Evolutionary conservation across 108 stramenopile genomes (phyloP).

Genomic region (Skeletonema marinoi): DNA sequence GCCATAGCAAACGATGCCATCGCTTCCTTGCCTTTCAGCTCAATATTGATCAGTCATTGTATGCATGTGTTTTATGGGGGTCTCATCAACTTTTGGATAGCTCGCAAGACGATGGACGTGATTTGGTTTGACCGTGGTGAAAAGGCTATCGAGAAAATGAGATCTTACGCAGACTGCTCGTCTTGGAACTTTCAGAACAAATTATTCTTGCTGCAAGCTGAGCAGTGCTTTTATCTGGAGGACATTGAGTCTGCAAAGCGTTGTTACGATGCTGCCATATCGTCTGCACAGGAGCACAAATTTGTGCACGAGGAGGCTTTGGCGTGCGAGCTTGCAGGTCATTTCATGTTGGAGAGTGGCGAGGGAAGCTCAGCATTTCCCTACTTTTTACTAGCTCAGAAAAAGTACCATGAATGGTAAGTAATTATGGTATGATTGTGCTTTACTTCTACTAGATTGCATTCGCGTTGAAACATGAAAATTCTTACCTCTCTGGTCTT

Average conservation of each 20-base stretch:
- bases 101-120: slow-evolving; percentile 7
- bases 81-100: slow-evolving; percentile 16
- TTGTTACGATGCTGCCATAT: background rate
- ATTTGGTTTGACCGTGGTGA: slow-evolving; percentile 1
- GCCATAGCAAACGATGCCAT: background rate
- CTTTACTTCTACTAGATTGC: background rate
- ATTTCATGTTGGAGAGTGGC: background rate
- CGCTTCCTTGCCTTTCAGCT: background rate
- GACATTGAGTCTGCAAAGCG: background rate
- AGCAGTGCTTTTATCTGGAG: background rate
- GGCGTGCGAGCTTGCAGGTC: background rate
- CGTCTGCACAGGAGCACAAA: background rate
- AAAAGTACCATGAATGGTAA: slow-evolving; percentile 26
- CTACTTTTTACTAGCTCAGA: slow-evolving; percentile 10
- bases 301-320: background rate
- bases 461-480: background rate
- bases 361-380: background rate
- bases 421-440: background rate
- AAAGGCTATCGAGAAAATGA: background rate
- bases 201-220: background rate
- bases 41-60: background rate
- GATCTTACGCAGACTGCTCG: background rate
- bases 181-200: background rate
- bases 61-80: slow-evolving; percentile 3
- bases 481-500: background rate